Evolutionary conservation across 2,329 filamentous ascomycete species (phyloP), one percentile per base, ranked within the genome.

Genomic region (Claviceps maximensis): DNA sequence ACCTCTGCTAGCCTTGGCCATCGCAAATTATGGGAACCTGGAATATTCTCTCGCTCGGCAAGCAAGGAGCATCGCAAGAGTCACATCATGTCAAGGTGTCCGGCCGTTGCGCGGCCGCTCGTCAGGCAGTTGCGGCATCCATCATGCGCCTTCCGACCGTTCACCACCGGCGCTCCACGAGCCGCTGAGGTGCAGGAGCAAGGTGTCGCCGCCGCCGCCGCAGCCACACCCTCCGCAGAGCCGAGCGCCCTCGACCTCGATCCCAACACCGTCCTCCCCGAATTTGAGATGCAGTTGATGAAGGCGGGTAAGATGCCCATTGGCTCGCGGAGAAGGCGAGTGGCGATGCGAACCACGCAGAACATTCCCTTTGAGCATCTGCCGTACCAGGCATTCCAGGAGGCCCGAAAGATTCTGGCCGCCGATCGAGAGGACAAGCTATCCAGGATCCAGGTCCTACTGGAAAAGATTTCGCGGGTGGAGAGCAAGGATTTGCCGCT

Each of bases 311-410:
- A 82, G 46, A 76, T 80, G 56, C 89, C 88, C 51, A 74, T 95
- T 61, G 90, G 90, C 50, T 95, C 89, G 47, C 83, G 90, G 61
- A 82, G 90, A 74, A 84, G 90, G 57, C 84, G 91, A 65, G 80
- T 82, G 29, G 86, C 86, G 29, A 68, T 90, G 56, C 81, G 77
- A 62, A 79, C 73, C 61, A 78, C 73, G 40, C 71, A 77, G 57
- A 78, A 84, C 62, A 73, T 95, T 49, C 89, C 90, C 27, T 96
- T 98, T 65, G 89, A 95, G 73, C 86, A 91, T 66, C 74, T 98
- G 59, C 93, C 93, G 19, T 98, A 94, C 72, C 91, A 97, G 76
- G 93, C 88, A 70, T 98, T 97, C 74, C 93, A 98, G 71, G 90
- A 96, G 72, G 93, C 93, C 42, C 82, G 90, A 57, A 87, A 89